Percentiles rank a stretch among this genome's conserved stretches.
These are phyloP conservation scores for Eucalyptus tenuipes DNA, from an alignment of 345 rosid genomes.

Conservation along the genomic window DNA sequence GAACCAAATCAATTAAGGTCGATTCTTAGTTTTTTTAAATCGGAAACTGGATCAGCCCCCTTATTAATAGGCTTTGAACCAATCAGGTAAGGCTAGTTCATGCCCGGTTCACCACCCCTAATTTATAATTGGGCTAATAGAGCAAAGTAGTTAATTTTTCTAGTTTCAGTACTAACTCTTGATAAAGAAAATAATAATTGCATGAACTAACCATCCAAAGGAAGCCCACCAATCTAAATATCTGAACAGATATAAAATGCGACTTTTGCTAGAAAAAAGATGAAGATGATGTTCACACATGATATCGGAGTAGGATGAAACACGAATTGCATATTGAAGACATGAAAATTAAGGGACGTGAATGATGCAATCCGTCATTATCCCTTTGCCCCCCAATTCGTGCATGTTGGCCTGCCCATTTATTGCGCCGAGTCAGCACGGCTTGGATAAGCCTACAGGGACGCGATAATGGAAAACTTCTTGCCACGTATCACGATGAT, in stretches of 20 bases:
- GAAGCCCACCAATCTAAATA: not conserved
- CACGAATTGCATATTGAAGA: not conserved
- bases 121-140: not conserved
- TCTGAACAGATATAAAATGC: not conserved
- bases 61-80: too few species aligned
- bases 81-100: too few species aligned
- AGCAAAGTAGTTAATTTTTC: not conserved
- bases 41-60: fast-evolving
- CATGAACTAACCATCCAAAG: not conserved
- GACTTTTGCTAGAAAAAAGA: not conserved
- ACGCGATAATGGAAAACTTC: not conserved
- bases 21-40: not conserved
- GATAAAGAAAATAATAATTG: not conserved
- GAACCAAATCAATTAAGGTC: not conserved
- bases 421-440: not conserved
- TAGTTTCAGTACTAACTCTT: not conserved
- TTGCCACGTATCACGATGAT: fast-evolving
- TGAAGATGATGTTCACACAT: not conserved
- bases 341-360: not conserved
- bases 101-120: not conserved
- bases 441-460: not conserved
- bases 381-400: not conserved
- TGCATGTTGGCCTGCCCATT: not conserved
- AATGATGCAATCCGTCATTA: not conserved
- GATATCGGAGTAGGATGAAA: too few species aligned